These are phyloP conservation scores for Aspergillus novofumigatus DNA, from an alignment of 2,329 filamentous ascomycete species.

Conservation along the genomic window DNA sequence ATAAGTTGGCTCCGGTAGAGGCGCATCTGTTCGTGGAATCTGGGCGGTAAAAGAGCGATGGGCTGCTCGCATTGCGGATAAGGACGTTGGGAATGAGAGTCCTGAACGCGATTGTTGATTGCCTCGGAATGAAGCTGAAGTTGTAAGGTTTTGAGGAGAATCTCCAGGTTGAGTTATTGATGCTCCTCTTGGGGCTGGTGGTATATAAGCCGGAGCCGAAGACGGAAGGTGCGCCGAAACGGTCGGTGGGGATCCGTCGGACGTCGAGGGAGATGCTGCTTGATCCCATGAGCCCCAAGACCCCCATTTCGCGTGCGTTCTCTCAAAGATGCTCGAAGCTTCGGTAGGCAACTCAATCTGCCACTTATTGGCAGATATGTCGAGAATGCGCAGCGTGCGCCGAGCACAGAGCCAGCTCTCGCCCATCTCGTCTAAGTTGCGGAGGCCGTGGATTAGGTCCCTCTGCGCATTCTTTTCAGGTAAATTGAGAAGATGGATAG, in stretches of 20 bases:
- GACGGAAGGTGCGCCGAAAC: conserved; percentile 13
- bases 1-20: conserved; percentile 32
- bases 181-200: conserved; percentile 9
- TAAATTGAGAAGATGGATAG: conserved; percentile 87
- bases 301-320: conserved; percentile 77
- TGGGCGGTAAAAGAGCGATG: conserved; percentile 16
- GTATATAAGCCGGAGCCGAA: conserved; percentile 15
- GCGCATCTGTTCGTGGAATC: conserved; percentile 16
- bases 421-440: conserved; percentile 90
- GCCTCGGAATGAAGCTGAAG: conserved; percentile 10
- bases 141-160: conserved; percentile 6
- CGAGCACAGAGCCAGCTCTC: conserved; percentile 91
- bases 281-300: conserved; percentile 53
- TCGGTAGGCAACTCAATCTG: conserved; percentile 81
- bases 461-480: conserved; percentile 86
- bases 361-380: conserved; percentile 84
- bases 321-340: conserved; percentile 68
- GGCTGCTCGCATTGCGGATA: conserved; percentile 17
- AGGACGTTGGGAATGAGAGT: conserved; percentile 13
- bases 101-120: conserved; percentile 16
- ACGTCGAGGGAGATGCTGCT: conserved; percentile 28
- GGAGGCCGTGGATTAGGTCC: conserved; percentile 86
- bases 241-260: conserved; percentile 22
- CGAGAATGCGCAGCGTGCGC: conserved; percentile 78
- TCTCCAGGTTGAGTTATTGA: conserved; percentile 7